Evolutionary conservation across 352 stramenopile genomes (phyloP).

Genomic region (Phytophthora ohioensis): DNA sequence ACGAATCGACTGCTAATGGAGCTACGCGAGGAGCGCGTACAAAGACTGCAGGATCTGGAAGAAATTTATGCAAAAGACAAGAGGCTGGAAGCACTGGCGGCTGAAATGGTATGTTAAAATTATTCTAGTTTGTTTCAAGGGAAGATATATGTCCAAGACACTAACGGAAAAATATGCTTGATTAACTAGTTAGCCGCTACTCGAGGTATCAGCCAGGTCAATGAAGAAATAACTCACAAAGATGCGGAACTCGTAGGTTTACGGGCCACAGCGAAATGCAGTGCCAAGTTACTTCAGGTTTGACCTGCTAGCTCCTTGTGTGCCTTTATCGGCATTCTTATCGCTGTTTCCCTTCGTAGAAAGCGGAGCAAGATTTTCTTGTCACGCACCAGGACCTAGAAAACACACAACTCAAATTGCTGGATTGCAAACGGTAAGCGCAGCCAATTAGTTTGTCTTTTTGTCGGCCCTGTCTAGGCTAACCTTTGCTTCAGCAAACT

Average conservation of each 20-base stretch:
- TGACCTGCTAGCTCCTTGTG: not conserved
- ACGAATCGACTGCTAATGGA: conserved; percentile 78
- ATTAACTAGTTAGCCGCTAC: conserved; percentile 49
- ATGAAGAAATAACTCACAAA: conserved; percentile 75
- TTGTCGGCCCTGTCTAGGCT: not conserved
- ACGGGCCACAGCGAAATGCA: conserved; percentile 68
- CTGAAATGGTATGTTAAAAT: conserved; percentile 56
- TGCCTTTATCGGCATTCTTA: not conserved
- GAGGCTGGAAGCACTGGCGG: conserved; percentile 62
- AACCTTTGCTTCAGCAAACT: conserved; percentile 44
- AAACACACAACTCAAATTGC: conserved; percentile 68
- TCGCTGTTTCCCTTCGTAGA: conserved; percentile 33
- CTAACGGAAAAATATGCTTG: not conserved
- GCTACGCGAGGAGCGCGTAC: conserved; percentile 78
- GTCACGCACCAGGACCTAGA: conserved; percentile 73
- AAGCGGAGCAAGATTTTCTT: conserved; percentile 79
- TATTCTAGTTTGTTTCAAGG: not conserved
- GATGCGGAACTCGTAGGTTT: conserved; percentile 73
- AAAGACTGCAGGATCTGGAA: conserved; percentile 79
- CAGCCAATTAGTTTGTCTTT: not conserved
- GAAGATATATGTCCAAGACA: not conserved
- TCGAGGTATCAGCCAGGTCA: conserved; percentile 50
- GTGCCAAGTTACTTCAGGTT: conserved; percentile 79
- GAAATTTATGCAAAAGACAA: conserved; percentile 88
- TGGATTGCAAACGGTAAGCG: conserved; percentile 71